Evolutionary conservation across 352 stramenopile species (phyloP).

Genomic region (Phytophthora capsici): DNA sequence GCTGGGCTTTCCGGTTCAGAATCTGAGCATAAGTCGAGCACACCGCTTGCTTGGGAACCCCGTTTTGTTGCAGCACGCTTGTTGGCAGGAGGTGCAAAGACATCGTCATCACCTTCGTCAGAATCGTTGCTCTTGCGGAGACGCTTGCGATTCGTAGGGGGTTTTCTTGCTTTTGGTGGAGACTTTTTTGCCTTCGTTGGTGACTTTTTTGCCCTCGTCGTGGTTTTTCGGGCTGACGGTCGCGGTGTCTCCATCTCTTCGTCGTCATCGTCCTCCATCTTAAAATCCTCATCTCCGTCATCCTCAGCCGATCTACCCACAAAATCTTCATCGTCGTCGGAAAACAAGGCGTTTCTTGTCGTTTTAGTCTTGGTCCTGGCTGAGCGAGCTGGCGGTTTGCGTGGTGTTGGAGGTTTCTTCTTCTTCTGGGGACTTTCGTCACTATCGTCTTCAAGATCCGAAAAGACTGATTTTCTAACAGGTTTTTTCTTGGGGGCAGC

Average conservation of each 20-base stretch:
- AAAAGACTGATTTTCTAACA: constrained; percentile 34
- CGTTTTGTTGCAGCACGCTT: constrained; percentile 28
- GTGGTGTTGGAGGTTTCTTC: constrained; percentile 29
- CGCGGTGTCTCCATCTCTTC: constrained; percentile 48
- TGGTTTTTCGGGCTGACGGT: constrained; percentile 11
- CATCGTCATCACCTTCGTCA: constrained; percentile 42
- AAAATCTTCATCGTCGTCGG: constrained; percentile 49
- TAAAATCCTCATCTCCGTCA: constrained; percentile 71
- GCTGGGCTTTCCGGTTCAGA: constrained; percentile 38
- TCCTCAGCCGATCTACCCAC: constrained; percentile 29
- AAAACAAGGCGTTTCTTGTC: constrained; percentile 39
- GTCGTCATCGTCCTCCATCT: constrained; percentile 51
- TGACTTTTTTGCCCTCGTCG: constrained; percentile 3
- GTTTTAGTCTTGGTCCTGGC: constrained; percentile 34
- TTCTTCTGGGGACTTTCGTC: constrained; percentile 31
- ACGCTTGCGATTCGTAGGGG: constrained; percentile 42
- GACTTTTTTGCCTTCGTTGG: constrained; percentile 24
- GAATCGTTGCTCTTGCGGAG: constrained; percentile 45
- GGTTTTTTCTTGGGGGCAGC: constrained; percentile 14
- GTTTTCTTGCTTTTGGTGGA: constrained; percentile 23
- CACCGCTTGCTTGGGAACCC: constrained; percentile 27
- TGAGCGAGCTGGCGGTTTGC: constrained; percentile 34
- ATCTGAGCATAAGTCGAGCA: constrained; percentile 65
- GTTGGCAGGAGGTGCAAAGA: constrained; percentile 16
- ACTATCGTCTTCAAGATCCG: constrained; percentile 39